These are phyloP conservation scores for Geotrichum armillariae DNA, from an alignment of 1,139 yeast genomes.

Conservation along the genomic window DNA sequence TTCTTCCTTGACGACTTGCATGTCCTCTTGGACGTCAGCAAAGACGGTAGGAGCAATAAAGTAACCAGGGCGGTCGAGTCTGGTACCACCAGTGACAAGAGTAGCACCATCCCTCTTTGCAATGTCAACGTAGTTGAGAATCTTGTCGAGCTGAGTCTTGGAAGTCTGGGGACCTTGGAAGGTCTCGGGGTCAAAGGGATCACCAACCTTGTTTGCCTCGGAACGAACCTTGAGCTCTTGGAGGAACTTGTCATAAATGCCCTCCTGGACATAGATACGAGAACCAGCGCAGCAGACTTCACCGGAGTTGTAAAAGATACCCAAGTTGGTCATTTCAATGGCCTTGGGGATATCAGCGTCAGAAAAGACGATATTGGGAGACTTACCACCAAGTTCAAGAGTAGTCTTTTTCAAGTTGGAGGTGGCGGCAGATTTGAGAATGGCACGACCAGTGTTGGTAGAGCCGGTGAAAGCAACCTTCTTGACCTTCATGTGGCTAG, in stretches of 20 bases:
- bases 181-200: conserved; percentile 67
- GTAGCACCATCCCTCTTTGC: conserved; percentile 74
- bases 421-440: conserved; percentile 61
- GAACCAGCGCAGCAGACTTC: conserved; percentile 87
- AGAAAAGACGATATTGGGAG: conserved; percentile 70
- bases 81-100: conserved; percentile 71
- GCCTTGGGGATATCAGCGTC: conserved; percentile 63
- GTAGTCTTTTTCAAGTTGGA: conserved; percentile 73
- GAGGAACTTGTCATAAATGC: conserved; percentile 62
- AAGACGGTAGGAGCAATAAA: conserved; percentile 78
- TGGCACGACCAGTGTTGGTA: conserved; percentile 72
- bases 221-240: conserved; percentile 55
- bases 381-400: conserved; percentile 79
- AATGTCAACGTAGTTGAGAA: conserved; percentile 61
- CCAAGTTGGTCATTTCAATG: conserved; percentile 52
- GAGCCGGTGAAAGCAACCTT: conserved; percentile 88
- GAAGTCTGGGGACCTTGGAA: conserved; percentile 84
- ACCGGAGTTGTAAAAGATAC: conserved; percentile 75
- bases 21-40: conserved; percentile 61
- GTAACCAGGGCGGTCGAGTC: conserved; percentile 60
- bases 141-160: conserved; percentile 66
- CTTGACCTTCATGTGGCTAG: conserved; percentile 65
- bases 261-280: conserved; percentile 72
- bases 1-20: conserved; percentile 72
- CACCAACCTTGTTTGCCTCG: conserved; percentile 52